Percentiles rank a stretch among this genome's conserved stretches.
phyloP scores from a whole-genome alignment of 139 green algal genomes.

The Asterochloris sp. region DNA sequence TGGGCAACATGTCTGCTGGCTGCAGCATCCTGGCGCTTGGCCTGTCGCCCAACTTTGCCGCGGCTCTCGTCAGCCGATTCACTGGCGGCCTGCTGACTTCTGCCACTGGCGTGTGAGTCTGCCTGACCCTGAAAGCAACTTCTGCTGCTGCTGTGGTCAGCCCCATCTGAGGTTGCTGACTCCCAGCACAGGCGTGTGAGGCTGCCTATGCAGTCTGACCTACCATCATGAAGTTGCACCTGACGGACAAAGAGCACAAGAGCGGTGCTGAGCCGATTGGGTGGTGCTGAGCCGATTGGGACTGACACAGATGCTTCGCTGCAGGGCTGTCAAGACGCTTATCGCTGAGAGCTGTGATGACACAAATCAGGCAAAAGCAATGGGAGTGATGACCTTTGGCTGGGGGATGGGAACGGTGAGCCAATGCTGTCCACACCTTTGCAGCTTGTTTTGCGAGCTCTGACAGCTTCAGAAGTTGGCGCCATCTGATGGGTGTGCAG shows the following conservation, averaged over 20 bases:
- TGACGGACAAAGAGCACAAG: background rate
- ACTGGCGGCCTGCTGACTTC: slow-evolving; percentile 8
- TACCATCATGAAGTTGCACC: background rate
- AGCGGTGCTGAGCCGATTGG: background rate
- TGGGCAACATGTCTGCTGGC: slow-evolving; percentile 12
- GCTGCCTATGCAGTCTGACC: background rate
- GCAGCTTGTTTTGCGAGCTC: too few relatives aligned
- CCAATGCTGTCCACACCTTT: too few relatives aligned
- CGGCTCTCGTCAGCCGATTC: background rate
- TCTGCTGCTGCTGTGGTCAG: background rate
- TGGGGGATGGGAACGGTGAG: background rate
- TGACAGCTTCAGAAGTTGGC: too few relatives aligned
- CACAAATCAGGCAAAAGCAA: slow-evolving; percentile 12
- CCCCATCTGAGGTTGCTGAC: background rate
- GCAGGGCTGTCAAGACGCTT: slow-evolving; percentile 7
- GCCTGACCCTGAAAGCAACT: background rate
- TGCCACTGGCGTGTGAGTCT: slow-evolving; percentile 13
- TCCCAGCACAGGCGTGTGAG: background rate
- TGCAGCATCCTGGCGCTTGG: slow-evolving; percentile 3
- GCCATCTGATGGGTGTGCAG: too few relatives aligned
- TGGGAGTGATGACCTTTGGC: slow-evolving; percentile 10
- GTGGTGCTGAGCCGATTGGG: background rate
- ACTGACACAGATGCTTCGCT: background rate
- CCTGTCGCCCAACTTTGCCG: background rate
- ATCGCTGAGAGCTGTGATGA: slow-evolving; percentile 13